These are phyloP conservation scores for Agaricus bisporus DNA, from an alignment of 768 basidiomycete species.

Conservation along the genomic window DNA sequence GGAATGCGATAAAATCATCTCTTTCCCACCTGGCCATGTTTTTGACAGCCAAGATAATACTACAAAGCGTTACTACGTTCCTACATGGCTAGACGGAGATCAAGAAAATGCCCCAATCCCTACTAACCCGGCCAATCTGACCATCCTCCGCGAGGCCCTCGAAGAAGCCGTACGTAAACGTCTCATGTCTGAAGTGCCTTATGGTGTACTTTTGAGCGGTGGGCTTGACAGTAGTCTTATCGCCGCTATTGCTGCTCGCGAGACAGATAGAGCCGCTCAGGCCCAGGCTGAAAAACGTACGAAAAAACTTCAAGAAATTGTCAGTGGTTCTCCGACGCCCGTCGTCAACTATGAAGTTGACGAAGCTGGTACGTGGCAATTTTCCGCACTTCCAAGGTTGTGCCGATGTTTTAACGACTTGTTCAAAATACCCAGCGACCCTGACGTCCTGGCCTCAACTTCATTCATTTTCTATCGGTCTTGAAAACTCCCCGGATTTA, in stretches of 20 bases:
- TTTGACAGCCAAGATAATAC: constrained; percentile 82
- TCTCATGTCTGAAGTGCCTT: constrained; percentile 97
- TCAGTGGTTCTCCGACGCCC: constrained; percentile 56
- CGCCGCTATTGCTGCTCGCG: constrained; percentile 88
- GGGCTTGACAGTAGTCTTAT: constrained; percentile 96
- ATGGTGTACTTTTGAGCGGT: constrained; percentile 92
- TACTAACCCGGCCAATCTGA: constrained; percentile 55
- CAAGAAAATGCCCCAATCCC: constrained; percentile 57
- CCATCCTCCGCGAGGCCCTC: constrained; percentile 68
- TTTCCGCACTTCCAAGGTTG: background rate
- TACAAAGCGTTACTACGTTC: constrained; percentile 80
- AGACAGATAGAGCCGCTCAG: constrained; percentile 86
- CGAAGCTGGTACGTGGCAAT: constrained; percentile 44
- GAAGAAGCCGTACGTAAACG: constrained; percentile 93
- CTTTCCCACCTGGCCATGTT: constrained; percentile 97
- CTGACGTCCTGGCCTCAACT: constrained; percentile 91
- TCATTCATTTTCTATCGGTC: constrained; percentile 96
- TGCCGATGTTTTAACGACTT: constrained; percentile 9
- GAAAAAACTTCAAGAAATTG: constrained; percentile 45
- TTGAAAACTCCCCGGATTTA: constrained; percentile 92
- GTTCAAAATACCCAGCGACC: constrained; percentile 37
- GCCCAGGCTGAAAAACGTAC: constrained; percentile 72
- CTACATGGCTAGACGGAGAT: constrained; percentile 88
- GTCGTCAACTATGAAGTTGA: constrained; percentile 29
- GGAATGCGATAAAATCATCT: constrained; percentile 90